Evolutionary conservation across 116 monocot species (phyloP).

Genomic region (Dioscorea cayenensis): DNA sequence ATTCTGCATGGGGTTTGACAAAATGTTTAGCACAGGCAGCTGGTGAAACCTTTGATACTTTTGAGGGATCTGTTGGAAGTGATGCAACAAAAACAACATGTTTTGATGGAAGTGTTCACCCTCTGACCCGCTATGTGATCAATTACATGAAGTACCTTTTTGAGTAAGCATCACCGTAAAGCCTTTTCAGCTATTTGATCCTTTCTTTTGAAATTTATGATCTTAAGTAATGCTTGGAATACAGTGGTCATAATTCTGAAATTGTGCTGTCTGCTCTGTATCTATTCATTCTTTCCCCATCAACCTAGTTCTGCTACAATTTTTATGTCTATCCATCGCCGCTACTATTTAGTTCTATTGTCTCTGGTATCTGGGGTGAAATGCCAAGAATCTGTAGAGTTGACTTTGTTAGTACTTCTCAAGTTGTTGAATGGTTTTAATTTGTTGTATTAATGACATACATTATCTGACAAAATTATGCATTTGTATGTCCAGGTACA

Average conservation of each 20-base stretch:
- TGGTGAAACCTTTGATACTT: slow-evolving; percentile 77
- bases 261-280: too few species aligned
- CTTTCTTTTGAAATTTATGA: neutral
- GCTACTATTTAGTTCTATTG: too few species aligned
- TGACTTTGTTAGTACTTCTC: too few species aligned
- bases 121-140: slow-evolving; percentile 91
- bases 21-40: slow-evolving; percentile 72
- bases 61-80: slow-evolving; percentile 87
- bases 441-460: neutral
- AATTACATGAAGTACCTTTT: slow-evolving; percentile 92
- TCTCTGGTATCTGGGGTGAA: too few species aligned
- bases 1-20: slow-evolving; percentile 43
- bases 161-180: slow-evolving; percentile 42
- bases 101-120: slow-evolving; percentile 86
- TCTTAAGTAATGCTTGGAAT: neutral
- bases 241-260: neutral
- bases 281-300: too few species aligned
- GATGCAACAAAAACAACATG: slow-evolving; percentile 82
- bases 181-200: neutral
- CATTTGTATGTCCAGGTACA: slow-evolving; percentile 38
- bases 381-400: too few species aligned
- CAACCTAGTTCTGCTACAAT: too few species aligned
- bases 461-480: neutral
- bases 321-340: too few species aligned
- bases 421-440: neutral